These are phyloP conservation scores for Flaveria bidentis DNA, from an alignment of 129 eudicot genomes.

Conservation along the genomic window DNA sequence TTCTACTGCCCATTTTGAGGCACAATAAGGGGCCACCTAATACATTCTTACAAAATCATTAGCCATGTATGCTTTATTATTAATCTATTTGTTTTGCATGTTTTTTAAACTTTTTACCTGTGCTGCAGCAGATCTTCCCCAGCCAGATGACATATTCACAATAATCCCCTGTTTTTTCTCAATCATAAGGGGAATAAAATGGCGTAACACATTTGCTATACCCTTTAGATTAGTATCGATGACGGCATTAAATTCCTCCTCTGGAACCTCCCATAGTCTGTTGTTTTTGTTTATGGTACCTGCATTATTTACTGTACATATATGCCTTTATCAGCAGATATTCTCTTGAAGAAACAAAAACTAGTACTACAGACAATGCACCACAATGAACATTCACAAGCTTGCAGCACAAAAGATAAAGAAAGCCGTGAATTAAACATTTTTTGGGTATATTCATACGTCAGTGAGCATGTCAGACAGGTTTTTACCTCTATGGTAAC, in stretches of 20 bases:
- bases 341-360: constrained; percentile 3
- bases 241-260: constrained; percentile 85
- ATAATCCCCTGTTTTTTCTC: constrained; percentile 84
- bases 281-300: constrained; percentile 93
- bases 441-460: neutral
- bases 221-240: constrained; percentile 92
- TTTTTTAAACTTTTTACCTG: constrained; percentile 57
- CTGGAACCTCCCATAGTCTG: constrained; percentile 92
- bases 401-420: neutral
- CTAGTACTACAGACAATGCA: neutral
- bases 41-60: constrained; percentile 2
- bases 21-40: constrained; percentile 98
- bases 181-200: constrained; percentile 87
- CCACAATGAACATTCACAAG: neutral
- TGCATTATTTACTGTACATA: constrained; percentile 76
- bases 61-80: neutral
- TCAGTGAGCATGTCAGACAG: neutral
- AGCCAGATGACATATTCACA: constrained; percentile 96
- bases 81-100: neutral
- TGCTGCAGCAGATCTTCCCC: constrained; percentile 98
- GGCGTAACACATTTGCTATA: constrained; percentile 76
- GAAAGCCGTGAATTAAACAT: neutral
- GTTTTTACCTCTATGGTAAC: neutral
- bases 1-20: constrained; percentile 98
- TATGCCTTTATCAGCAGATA: constrained; percentile 14